Evolutionary conservation across 2,329 filamentous ascomycete species (phyloP), one percentile per base, ranked within the genome.

Genomic region (Bipolaris zeicola): DNA sequence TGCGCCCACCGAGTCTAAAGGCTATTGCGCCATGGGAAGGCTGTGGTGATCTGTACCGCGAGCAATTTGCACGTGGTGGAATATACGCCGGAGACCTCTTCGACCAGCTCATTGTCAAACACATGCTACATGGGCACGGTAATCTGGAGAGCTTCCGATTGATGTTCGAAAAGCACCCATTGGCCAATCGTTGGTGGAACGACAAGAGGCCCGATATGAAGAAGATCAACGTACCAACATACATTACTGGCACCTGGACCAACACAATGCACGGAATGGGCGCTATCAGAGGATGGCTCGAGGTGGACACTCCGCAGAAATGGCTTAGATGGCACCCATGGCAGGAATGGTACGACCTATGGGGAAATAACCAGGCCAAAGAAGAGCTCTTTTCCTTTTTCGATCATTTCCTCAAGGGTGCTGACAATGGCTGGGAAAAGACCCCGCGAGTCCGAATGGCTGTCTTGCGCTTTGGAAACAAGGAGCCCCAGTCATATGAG

Each of bases 1-100:
- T 75, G 52, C 66, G 75, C 16, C 79, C 79, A 8, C 79, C 78
- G 0, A 72, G 68, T 10, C 66, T 81, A 6, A 71, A 69, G 22
- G 71, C 71, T 0, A 79, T 82, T 31, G 79, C 78, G 0, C 82
- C 70, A 44, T 79, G 78, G 77, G 80, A 83, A 60, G 80, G 41
- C 11, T 16, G 20, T 14, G 47, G 20, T 3, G 47, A 50, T 18
- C 20, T 38, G n/a, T 50, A 50, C 22, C 33, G 47, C 13, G 47
- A 50, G n/a, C 16, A 34, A 7, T 26, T 50, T 3, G 33, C 34
- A 6, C 47, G 47, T 20, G 47, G 47, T 34, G 47, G 47, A n/a
- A 50, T 50, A 14, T 38, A 50, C 34, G 20, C 33, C 5, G 20
- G 28, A 16, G 45, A 48, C 10, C 36, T 48, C 18, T 38, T 48